phyloP scores from a whole-genome alignment of 2,329 filamentous ascomycete species.

The Emericellopsis atlantica region DNA sequence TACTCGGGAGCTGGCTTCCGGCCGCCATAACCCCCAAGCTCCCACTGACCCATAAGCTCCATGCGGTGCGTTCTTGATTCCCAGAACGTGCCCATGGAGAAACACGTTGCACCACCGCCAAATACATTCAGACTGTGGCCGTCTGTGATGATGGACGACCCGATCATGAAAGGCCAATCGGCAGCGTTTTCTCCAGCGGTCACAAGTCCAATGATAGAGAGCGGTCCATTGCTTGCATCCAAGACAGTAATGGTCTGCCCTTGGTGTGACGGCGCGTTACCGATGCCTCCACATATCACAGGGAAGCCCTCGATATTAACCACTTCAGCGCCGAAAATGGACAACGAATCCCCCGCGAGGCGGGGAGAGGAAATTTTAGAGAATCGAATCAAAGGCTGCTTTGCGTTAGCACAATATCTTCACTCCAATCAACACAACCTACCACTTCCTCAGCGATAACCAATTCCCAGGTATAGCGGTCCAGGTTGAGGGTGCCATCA shows the following conservation, averaged over 20 bases:
- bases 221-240: slow-evolving; percentile 19
- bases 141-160: slow-evolving; percentile 43
- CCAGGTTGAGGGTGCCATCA: not conserved
- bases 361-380: not conserved
- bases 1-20: slow-evolving; percentile 3
- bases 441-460: slow-evolving; percentile 43
- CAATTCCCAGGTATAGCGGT: not conserved
- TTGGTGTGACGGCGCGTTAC: slow-evolving; percentile 11
- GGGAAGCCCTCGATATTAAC: slow-evolving; percentile 9
- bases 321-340: slow-evolving; percentile 18
- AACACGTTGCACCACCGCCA: slow-evolving; percentile 78
- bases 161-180: slow-evolving; percentile 52
- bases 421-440: slow-evolving; percentile 9
- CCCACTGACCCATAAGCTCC: not conserved
- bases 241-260: slow-evolving; percentile 15
- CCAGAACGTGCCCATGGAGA: slow-evolving; percentile 84
- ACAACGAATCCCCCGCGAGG: slow-evolving; percentile 5
- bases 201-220: not conserved
- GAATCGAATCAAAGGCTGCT: slow-evolving; percentile 21
- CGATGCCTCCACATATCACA: slow-evolving; percentile 19
- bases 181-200: not conserved
- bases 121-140: slow-evolving; percentile 45
- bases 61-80: slow-evolving; percentile 47
- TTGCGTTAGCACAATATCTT: not conserved
- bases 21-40: no score